Conservation (phyloP, 2,329 filamentous ascomycete species). For the Verticillium dahliae region DNA sequence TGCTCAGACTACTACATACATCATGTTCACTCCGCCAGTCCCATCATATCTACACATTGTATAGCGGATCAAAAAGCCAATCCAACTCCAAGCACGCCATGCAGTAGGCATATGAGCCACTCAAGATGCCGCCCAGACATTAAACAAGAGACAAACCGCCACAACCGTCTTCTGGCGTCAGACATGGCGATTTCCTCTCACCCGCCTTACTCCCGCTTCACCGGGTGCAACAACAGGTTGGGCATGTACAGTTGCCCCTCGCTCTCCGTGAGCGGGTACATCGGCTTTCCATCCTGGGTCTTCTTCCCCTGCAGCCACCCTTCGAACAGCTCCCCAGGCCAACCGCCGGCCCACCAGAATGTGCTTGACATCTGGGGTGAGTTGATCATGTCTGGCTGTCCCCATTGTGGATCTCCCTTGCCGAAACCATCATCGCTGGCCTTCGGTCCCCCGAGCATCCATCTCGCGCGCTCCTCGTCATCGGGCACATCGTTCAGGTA, state of each 20-base stretch:
- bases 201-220: conserved; percentile 17
- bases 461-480: conserved; percentile 12
- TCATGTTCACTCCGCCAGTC: not conserved
- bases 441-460: conserved; percentile 31
- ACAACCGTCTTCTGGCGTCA: not conserved
- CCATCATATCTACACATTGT: not conserved
- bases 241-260: conserved; percentile 25
- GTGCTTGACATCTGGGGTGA: conserved; percentile 3
- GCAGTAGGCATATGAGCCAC: not conserved
- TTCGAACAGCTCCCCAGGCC: conserved; percentile 22
- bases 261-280: conserved; percentile 16
- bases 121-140: not conserved
- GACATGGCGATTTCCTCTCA: not conserved
- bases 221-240: conserved; percentile 28
- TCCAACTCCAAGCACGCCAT: not conserved
- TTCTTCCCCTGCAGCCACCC: conserved; percentile 19
- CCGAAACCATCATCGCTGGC: conserved; percentile 53
- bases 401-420: conserved; percentile 22
- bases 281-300: conserved; percentile 9
- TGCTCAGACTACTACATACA: not conserved
- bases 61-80: not conserved
- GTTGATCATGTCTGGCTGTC: not conserved
- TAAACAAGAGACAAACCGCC: not conserved
- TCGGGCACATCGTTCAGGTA: conserved; percentile 20
- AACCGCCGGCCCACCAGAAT: conserved; percentile 27